A percentile compares a stretch with the other conserved stretches of the same genome.
Evolutionary conservation across 2,329 filamentous ascomycete species (phyloP).

Genomic region (Hymenoscyphus linearis): DNA sequence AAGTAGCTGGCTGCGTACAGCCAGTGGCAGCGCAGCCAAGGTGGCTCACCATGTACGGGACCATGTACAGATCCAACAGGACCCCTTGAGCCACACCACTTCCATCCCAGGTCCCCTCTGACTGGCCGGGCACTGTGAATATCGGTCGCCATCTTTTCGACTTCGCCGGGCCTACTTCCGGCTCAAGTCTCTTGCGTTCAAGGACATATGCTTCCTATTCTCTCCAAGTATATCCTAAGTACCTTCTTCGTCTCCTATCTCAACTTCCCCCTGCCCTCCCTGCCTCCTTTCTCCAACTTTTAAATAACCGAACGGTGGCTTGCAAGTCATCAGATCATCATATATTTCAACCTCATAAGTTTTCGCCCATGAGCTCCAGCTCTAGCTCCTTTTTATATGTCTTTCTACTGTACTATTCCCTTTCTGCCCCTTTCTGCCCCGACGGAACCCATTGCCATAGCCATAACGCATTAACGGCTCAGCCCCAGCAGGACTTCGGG

Average conservation of each 20-base stretch:
- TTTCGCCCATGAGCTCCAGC: slow-evolving; percentile 2
- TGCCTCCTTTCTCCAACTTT: slow-evolving; percentile 19
- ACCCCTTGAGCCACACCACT: background rate
- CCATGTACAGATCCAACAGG: background rate
- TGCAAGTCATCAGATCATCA: slow-evolving; percentile 28
- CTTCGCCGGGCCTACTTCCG: slow-evolving; percentile 18
- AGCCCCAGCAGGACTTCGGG: slow-evolving; percentile 16
- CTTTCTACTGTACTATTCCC: background rate
- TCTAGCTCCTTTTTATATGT: slow-evolving; percentile 1
- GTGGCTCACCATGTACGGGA: background rate
- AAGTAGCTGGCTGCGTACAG: background rate
- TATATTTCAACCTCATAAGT: slow-evolving; percentile 1
- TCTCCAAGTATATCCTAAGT: slow-evolving; percentile 18
- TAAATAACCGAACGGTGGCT: slow-evolving; percentile 14
- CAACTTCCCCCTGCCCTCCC: slow-evolving; percentile 22
- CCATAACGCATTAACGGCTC: slow-evolving; percentile 9
- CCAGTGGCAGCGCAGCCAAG: background rate
- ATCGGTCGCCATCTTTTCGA: slow-evolving; percentile 19
- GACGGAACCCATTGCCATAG: background rate
- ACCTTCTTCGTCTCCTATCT: slow-evolving; percentile 2
- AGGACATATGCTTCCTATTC: slow-evolving; percentile 21
- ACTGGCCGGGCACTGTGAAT: slow-evolving; percentile 21
- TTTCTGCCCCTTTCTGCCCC: slow-evolving; percentile 4
- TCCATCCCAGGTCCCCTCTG: background rate
- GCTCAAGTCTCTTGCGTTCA: slow-evolving; percentile 20